Evolutionary conservation across 148 eudicot species (phyloP), one percentile per base, ranked within the genome.

Genomic region (Tetragonia tetragonoides): DNA sequence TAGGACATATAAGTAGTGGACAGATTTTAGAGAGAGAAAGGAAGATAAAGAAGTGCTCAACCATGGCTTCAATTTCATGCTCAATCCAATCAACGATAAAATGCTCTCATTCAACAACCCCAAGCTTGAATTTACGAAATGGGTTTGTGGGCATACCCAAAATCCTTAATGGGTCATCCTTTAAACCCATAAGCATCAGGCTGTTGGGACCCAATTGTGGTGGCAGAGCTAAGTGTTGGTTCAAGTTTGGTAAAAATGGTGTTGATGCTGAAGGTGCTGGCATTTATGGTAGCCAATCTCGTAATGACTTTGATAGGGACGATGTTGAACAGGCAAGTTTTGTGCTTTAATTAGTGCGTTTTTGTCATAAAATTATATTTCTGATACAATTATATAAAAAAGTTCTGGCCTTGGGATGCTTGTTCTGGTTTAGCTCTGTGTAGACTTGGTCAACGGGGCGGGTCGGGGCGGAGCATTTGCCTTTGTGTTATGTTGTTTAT

Each of bases 211-310:
- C 89, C 41, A 84, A 15, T 56, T 75, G 82, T 16, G 85, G 88
- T 14, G 87, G 90, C 3, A 76, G 86, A 83, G 66, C 81, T 1
- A 88, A 74, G 65, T 93, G 94, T 78, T 95, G 99, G 99, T 95
- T 95, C 84, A 93, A 80, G 83, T 91, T 93, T 60, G 94, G 97
- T 6, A 83, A 87, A 63, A 93, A 88, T 80, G 97, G 96, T 0
- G 97, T 93, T 77, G 94, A 94, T 82, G 96, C 97, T 72, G 93
- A 95, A 86, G 85, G 88, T 40, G 96, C 96, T 81, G 93, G 93
- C 21, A 88, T 95, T 62, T 95, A 95, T 76, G 99, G 97, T 7
- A 93, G 97, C 74, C 99, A 95, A 68, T 42, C 85, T 72, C 85
- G 99, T n/a, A 92, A 93, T 21, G 99, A 95, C 66, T 92, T 90